Evolutionary conservation across 257 asterid species (phyloP).

Genomic region (Nicotiana sylvestris): DNA sequence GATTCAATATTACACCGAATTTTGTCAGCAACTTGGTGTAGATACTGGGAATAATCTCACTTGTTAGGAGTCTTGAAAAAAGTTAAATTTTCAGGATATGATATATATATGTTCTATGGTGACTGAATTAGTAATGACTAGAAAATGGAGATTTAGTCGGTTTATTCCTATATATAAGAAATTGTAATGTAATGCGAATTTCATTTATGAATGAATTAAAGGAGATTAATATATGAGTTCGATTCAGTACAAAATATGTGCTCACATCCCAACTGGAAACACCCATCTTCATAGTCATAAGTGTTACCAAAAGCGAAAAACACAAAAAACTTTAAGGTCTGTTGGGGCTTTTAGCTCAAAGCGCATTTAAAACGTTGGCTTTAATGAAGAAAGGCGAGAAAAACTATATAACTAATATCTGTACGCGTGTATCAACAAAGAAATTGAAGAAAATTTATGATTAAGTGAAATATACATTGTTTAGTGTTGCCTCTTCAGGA

Average conservation of each 20-base stretch:
- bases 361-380: too few relatives aligned
- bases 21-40: conserved; percentile 28
- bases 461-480: too few relatives aligned
- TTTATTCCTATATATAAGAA: neutral
- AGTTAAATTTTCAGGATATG: neutral
- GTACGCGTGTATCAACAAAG: too few relatives aligned
- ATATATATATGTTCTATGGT: neutral
- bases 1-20: conserved; percentile 20
- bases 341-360: too few relatives aligned
- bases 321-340: too few relatives aligned
- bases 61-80: neutral
- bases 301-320: too few relatives aligned
- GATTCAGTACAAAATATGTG: neutral
- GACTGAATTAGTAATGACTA: neutral
- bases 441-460: too few relatives aligned
- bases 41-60: conserved; percentile 18
- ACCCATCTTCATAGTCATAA: neutral
- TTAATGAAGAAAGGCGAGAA: too few relatives aligned
- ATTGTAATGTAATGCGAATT: neutral
- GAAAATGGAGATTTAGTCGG: neutral
- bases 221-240: neutral
- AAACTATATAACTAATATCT: too few relatives aligned
- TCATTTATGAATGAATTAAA: neutral
- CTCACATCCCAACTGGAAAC: neutral
- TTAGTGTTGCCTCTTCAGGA: too few relatives aligned